Evolutionary conservation across 345 rosid genomes (phyloP), one percentile per base, ranked within the genome.

Genomic region (Salix suchowensis): DNA sequence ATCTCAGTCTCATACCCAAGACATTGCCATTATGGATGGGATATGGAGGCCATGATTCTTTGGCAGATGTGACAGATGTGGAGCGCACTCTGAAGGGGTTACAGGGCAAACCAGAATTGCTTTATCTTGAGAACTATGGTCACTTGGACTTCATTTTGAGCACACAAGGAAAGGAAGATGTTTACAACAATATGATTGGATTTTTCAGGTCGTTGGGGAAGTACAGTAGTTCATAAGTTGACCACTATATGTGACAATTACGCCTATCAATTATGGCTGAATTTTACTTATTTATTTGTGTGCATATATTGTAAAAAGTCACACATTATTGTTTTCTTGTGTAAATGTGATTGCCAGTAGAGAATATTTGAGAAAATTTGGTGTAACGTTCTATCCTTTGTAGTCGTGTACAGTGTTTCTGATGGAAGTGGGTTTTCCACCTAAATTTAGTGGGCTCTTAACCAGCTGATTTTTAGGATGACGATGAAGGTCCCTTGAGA

Each of bases 21-120:
- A 84, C 88, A 34, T 80, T 93, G 82, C 97, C 97, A 42, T 65
- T 95, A 75, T 95, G 97, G 97, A 90, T 93, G 96, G 90, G 88
- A 37, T 90, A 90, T 48, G 98, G 98, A 44, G 98, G 97, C 44
- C 76, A 40, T 40, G 98, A 95, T 78, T 88, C 81, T 28, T 84
- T 95, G 80, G 95, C 97, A 77, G 96, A 93, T 14, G 54, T 81
- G 42, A 82, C n/a, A 7, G 97, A 95, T 80, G 85, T 91, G 62
- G 73, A 91, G 80, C 92, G 55, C 74, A 93, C 96, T 64, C 86
- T 93, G 5, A 70, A 78, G 13, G 89, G 90, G 78, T 76, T 93
- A 80, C 86, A 48, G 30, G 82, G 85, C 3, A 81, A 79, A 60
- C 92, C 98, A 4, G 85, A 91, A 87, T 73, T 90, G 84, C 81